Evolutionary conservation across 2,329 filamentous ascomycete genomes (phyloP).

Genomic region (Blastomyces emzantsi): DNA sequence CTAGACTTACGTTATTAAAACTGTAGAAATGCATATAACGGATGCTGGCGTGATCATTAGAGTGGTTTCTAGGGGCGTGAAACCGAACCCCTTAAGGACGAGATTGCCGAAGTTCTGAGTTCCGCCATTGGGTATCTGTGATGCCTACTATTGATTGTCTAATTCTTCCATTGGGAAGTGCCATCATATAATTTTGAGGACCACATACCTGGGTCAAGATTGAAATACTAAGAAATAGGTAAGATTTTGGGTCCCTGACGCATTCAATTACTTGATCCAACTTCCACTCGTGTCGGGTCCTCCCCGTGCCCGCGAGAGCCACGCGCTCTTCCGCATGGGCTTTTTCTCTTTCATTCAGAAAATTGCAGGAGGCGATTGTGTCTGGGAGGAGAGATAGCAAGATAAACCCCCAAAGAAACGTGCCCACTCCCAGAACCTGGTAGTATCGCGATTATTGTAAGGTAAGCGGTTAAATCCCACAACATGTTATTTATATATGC

Average conservation of each 20-base stretch:
- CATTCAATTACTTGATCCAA: constrained; percentile 48
- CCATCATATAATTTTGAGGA: neutral
- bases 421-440: constrained; percentile 37
- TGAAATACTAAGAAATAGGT: constrained; percentile 48
- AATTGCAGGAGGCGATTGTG: constrained; percentile 46
- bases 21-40: constrained; percentile 37
- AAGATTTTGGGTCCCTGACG: constrained; percentile 50
- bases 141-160: constrained; percentile 5
- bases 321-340: constrained; percentile 41
- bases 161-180: constrained; percentile 5
- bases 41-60: constrained; percentile 54
- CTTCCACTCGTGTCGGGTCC: constrained; percentile 43
- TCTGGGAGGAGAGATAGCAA: constrained; percentile 46
- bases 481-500: neutral
- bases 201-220: constrained; percentile 32
- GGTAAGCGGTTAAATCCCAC: neutral
- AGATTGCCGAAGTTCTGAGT: constrained; percentile 52
- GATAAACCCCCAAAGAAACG: constrained; percentile 44
- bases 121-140: constrained; percentile 54
- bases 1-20: constrained; percentile 1
- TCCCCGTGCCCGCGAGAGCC: constrained; percentile 44
- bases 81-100: constrained; percentile 49
- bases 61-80: constrained; percentile 46
- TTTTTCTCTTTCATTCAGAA: constrained; percentile 48
- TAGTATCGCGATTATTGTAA: neutral